phyloP scores from a whole-genome alignment of 495 filamentous ascomycete species.

The Xylaria intraflava region DNA sequence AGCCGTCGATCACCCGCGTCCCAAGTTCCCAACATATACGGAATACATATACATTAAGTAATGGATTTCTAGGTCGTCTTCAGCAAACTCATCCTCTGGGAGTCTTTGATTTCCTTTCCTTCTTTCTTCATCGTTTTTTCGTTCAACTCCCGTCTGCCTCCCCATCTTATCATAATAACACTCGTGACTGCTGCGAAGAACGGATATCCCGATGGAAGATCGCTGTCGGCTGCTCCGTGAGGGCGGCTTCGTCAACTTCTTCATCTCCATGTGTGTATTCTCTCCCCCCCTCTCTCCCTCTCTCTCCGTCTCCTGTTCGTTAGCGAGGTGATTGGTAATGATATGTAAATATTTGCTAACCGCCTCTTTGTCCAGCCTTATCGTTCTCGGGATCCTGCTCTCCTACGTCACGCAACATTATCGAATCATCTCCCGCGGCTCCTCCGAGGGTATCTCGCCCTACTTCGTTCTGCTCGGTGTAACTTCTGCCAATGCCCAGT shows the following conservation, averaged over 20 bases:
- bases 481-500: conserved; percentile 76
- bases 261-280: conserved; percentile 51
- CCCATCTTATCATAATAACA: neutral
- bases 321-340: neutral
- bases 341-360: neutral
- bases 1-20: conserved; percentile 2
- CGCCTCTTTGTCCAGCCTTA: conserved; percentile 51
- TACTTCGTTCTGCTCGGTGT: conserved; percentile 89
- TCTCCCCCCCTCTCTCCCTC: neutral
- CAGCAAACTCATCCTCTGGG: neutral
- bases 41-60: neutral
- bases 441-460: conserved; percentile 92
- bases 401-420: conserved; percentile 94
- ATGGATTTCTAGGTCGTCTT: neutral
- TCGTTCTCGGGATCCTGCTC: conserved; percentile 82
- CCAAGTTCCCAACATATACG: neutral
- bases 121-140: neutral
- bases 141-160: neutral
- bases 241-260: conserved; percentile 52
- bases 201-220: conserved; percentile 29
- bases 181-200: neutral
- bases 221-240: conserved; percentile 48
- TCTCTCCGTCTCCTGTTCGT: neutral
- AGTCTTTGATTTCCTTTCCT: neutral
- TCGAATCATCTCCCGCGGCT: conserved; percentile 78